A percentile compares a stretch with the other conserved stretches of the same genome.
Conservation (phyloP, 768 basidiomycete genomes). For the Melanogaster broomeanus region DNA sequence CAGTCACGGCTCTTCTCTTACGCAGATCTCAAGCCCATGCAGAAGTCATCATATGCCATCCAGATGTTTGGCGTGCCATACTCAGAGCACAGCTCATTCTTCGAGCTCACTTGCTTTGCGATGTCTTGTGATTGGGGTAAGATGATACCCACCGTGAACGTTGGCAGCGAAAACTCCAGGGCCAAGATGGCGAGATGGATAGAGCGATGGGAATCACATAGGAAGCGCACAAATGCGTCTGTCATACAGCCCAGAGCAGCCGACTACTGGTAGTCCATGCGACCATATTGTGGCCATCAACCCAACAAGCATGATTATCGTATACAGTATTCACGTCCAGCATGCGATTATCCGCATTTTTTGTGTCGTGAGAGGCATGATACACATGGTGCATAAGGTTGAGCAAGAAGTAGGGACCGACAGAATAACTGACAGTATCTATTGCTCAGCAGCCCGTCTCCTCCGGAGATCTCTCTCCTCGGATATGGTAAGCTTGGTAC, state of each 20-base stretch:
- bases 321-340: slow-evolving; percentile 13
- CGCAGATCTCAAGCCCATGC: slow-evolving; percentile 63
- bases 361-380: slow-evolving; percentile 13
- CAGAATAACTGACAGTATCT: slow-evolving; percentile 30
- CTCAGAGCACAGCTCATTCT: slow-evolving; percentile 96
- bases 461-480: slow-evolving; percentile 95
- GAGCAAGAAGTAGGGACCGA: slow-evolving; percentile 3
- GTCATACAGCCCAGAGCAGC: slow-evolving; percentile 38
- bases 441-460: slow-evolving; percentile 74
- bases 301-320: background rate
- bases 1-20: slow-evolving; percentile 71
- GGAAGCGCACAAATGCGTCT: slow-evolving; percentile 48
- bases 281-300: background rate
- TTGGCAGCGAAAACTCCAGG: slow-evolving; percentile 69
- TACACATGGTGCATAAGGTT: slow-evolving; percentile 16
- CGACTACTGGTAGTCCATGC: slow-evolving; percentile 47
- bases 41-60: slow-evolving; percentile 67
- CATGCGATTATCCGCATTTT: slow-evolving; percentile 23
- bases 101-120: slow-evolving; percentile 93
- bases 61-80: slow-evolving; percentile 87
- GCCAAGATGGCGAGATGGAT: slow-evolving; percentile 91
- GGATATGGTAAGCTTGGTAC: slow-evolving; percentile 95
- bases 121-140: slow-evolving; percentile 81
- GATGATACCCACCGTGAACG: slow-evolving; percentile 96
- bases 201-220: slow-evolving; percentile 84